Evolutionary conservation across 495 filamentous ascomycete species (phyloP).

Genomic region (Niebla homalea): DNA sequence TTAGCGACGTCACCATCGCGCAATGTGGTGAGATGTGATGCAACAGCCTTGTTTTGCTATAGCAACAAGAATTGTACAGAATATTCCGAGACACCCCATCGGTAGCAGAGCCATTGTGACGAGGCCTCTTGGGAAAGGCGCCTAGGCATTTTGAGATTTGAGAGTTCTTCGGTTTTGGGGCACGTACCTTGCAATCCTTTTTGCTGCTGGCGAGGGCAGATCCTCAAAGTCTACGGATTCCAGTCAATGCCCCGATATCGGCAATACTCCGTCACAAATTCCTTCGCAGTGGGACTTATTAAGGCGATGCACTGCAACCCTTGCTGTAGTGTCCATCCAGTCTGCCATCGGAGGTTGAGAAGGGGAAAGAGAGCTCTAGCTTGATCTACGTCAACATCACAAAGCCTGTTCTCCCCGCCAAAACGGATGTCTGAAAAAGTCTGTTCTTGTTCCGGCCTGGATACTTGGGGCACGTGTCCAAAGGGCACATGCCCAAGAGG

Average conservation of each 20-base stretch:
- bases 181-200: too few species aligned
- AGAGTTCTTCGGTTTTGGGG: too few species aligned
- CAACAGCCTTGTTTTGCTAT: too few species aligned
- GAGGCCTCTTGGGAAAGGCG: too few species aligned
- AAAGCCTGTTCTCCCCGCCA: slow-evolving; percentile 4
- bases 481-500: neutral
- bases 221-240: neutral
- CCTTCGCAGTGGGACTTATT: neutral
- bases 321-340: neutral
- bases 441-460: neutral
- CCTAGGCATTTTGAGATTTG: too few species aligned
- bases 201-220: too few species aligned
- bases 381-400: slow-evolving; percentile 1
- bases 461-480: too few species aligned
- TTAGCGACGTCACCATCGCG: slow-evolving; percentile 69
- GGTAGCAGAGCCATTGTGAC: too few species aligned
- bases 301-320: slow-evolving; percentile 1
- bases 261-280: too few species aligned
- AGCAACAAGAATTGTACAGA: too few species aligned
- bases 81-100: too few species aligned
- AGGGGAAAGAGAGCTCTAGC: slow-evolving; percentile 4
- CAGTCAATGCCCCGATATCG: too few species aligned
- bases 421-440: slow-evolving; percentile 1
- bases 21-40: slow-evolving; percentile 86
- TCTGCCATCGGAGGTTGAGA: slow-evolving; percentile 2